A percentile compares a stretch with the other conserved stretches of the same genome.
These are phyloP conservation scores for Tranzscheliella williamsii DNA, from an alignment of 1,284 basidiomycete genomes.

Conservation along the genomic window DNA sequence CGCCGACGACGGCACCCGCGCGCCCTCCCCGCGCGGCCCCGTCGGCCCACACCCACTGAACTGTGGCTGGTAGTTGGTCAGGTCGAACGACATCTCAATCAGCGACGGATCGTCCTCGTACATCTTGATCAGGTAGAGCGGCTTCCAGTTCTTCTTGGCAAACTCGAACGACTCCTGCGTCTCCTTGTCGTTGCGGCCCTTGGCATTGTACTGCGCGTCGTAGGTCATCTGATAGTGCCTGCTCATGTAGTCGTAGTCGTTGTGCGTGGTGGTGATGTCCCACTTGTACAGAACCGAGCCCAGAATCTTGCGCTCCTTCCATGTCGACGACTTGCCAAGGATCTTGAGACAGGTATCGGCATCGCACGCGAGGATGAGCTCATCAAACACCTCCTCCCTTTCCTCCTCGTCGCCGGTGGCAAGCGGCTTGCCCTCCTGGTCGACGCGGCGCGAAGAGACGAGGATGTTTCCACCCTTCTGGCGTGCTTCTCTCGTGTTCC, in stretches of 20 bases:
- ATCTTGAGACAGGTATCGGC: conserved; percentile 69
- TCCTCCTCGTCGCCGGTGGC: conserved; percentile 28
- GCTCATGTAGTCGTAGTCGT: conserved; percentile 67
- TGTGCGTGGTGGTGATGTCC: conserved; percentile 70
- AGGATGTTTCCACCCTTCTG: conserved; percentile 42
- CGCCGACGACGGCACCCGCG: conserved; percentile 15
- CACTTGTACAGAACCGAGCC: conserved; percentile 67
- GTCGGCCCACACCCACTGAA: conserved; percentile 58
- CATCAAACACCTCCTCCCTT: conserved; percentile 67
- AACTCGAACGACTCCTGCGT: conserved; percentile 62
- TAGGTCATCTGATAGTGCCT: conserved; percentile 61
- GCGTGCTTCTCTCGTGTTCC: conserved; percentile 40
- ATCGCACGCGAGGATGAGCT: conserved; percentile 68
- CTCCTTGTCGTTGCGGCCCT: conserved; percentile 60
- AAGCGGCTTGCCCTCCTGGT: conserved; percentile 33
- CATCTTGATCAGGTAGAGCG: conserved; percentile 66
- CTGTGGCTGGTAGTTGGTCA: conserved; percentile 68
- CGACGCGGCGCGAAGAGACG: conserved; percentile 31
- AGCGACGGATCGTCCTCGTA: conserved; percentile 67
- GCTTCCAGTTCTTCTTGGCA: conserved; percentile 65
- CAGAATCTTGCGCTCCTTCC: conserved; percentile 68
- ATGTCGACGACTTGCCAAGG: conserved; percentile 67
- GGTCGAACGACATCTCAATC: conserved; percentile 69
- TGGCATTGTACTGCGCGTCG: conserved; percentile 61
- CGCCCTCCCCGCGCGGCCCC: conserved; percentile 20